These are phyloP conservation scores for Penicillium sp. DNA, from an alignment of 2,329 filamentous ascomycete genomes.

Conservation along the genomic window DNA sequence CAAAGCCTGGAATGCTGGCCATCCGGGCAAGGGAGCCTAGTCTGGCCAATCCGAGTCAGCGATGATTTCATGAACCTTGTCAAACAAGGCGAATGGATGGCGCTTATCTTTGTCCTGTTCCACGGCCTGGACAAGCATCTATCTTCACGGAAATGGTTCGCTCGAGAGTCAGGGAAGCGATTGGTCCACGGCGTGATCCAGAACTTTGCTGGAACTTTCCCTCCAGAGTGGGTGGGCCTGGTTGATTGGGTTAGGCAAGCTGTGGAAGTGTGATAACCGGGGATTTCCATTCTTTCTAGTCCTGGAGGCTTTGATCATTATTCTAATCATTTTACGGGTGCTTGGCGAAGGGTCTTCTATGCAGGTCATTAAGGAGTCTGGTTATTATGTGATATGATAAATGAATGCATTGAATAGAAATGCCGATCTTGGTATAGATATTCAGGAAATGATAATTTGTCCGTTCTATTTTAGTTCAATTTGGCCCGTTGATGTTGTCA, in stretches of 20 bases:
- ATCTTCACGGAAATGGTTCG: constrained; percentile 10
- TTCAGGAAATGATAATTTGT: not conserved
- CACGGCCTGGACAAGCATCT: constrained; percentile 10
- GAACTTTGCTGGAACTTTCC: constrained; percentile 1
- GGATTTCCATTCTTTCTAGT: not conserved
- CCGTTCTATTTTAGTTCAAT: not conserved
- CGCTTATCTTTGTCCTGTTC: constrained; percentile 10
- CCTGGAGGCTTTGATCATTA: not conserved
- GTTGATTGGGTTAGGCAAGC: constrained; percentile 6
- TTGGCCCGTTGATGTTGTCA: not conserved
- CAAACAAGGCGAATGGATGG: constrained; percentile 9
- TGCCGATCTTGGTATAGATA: too few species aligned
- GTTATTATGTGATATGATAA: not conserved
- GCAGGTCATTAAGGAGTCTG: not conserved
- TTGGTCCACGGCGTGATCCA: constrained; percentile 6
- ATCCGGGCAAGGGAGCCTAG: constrained; percentile 7
- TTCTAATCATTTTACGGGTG: not conserved
- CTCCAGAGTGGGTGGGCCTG: constrained; percentile 4
- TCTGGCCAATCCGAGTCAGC: constrained; percentile 8
- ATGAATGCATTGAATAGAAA: not conserved
- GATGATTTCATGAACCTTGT: constrained; percentile 5
- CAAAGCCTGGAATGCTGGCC: constrained; percentile 10
- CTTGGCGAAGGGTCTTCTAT: not conserved
- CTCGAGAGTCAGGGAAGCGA: constrained; percentile 6
- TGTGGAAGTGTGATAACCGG: not conserved